Base-by-base conservation (phyloP, 2,329 filamentous ascomycete species). In the Pseudocercospora pini-densiflorae region DNA sequence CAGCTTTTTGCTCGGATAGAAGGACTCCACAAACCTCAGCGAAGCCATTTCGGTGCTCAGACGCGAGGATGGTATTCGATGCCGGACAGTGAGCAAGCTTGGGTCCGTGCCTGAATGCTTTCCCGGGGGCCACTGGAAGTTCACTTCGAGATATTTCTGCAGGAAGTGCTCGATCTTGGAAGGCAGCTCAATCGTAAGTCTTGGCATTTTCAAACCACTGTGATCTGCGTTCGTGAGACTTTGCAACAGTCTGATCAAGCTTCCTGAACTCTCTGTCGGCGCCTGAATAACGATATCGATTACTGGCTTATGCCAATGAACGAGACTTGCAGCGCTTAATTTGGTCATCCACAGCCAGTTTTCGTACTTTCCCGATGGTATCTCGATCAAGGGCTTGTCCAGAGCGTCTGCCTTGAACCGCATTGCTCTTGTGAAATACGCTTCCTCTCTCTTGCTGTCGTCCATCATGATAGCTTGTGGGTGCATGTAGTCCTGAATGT, bases 281-380 rank as follows among this genome's bases (percentile, higher is more conserved):
- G 92, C 92, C 66, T 96, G 92, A 8, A 98, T 87, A 12, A 97
- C 78, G 61, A 99, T 92, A 70, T 98, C 93, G 68, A 98, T 84
- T 43, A 85, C 88, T 5, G 92, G 83, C 55, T 88, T 86, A 76
- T 94, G 89, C 94, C 94, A 97, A 36, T 87, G 90, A 71, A 82
- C 85, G 64, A 97, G 80, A 31, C 93, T 89, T 19, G 84, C 81
- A 66, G 90, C 87, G 75, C 97, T 92, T 12, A 98, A 83, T 68
- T 89, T 88, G 0, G 91, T 88, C 47, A 97, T 83, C 93, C 94
- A 98, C 69, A 87, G 81, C 40, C 94, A 85, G 43, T 87, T 85
- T 62, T 90, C 87, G 27, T 84, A 84, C 1, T 86, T 83, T 62
- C 86, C 83, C 43, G 83, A 81, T 0, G 94, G 92, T 23, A 98